A percentile compares a stretch with the other conserved stretches of the same genome.
phyloP scores from a whole-genome alignment of 1,139 yeast genomes.

The Candida tunisiensis region DNA sequence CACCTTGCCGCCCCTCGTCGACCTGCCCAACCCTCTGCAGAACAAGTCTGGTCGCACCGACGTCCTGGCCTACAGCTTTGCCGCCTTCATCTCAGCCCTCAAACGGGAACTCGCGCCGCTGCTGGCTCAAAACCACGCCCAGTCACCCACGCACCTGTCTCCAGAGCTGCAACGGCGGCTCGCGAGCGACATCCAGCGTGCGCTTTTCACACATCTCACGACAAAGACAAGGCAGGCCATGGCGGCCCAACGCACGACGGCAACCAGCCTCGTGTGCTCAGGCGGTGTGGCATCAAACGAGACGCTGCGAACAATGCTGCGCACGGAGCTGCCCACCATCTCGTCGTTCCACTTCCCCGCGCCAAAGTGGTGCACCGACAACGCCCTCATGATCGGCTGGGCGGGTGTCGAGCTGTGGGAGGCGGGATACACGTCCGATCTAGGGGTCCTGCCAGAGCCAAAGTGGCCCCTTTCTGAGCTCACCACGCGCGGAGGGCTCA shows the following conservation, averaged over 20 bases:
- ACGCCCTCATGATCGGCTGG: constrained; percentile 95
- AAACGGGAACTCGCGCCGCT: too few species aligned
- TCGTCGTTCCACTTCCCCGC: constrained; percentile 46
- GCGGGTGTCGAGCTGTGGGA: constrained; percentile 86
- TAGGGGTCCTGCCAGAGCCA: constrained; percentile 40
- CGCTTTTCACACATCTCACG: constrained; percentile 54
- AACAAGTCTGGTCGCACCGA: constrained; percentile 28
- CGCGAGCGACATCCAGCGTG: constrained; percentile 48
- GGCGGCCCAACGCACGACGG: background rate
- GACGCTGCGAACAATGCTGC: constrained; percentile 35
- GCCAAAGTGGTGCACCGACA: constrained; percentile 69
- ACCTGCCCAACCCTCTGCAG: constrained; percentile 35
- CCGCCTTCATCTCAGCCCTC: constrained; percentile 38
- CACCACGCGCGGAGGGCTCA: background rate
- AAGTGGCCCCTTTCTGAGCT: constrained; percentile 48
- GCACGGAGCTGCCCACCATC: constrained; percentile 17
- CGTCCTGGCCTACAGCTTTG: constrained; percentile 50
- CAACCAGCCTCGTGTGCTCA: constrained; percentile 49
- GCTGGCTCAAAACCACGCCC: background rate
- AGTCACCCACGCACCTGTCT: constrained; percentile 7
- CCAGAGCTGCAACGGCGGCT: constrained; percentile 18
- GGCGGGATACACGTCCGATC: constrained; percentile 24
- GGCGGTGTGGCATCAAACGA: constrained; percentile 89
- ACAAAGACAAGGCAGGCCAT: constrained; percentile 40
- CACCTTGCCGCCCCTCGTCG: constrained; percentile 17